Evolutionary conservation across 495 filamentous ascomycete genomes (phyloP).

Genomic region (Aspergillus heteromorphus): DNA sequence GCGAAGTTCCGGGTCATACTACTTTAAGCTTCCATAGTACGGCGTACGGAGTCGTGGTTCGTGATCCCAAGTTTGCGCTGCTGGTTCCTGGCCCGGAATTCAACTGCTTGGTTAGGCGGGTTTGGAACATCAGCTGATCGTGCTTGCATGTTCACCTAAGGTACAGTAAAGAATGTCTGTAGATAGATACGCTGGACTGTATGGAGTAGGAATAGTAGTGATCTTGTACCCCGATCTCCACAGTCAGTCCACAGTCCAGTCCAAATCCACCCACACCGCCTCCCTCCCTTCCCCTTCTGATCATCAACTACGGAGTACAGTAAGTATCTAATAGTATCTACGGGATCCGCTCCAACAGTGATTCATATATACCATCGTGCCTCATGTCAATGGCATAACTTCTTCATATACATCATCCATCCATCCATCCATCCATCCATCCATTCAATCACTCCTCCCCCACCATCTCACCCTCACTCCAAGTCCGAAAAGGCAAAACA

Average conservation of each 20-base stretch:
- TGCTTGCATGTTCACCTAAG: too few species aligned
- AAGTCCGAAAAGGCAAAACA: constrained; percentile 28
- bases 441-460: background rate
- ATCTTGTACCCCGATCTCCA: background rate
- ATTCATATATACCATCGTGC: background rate
- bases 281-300: background rate
- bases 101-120: background rate
- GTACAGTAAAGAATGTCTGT: background rate
- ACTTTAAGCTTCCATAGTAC: background rate
- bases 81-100: background rate
- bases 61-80: background rate
- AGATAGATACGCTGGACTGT: background rate
- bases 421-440: too few species aligned
- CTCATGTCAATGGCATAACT: background rate
- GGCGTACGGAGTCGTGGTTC: background rate
- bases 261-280: background rate
- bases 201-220: background rate
- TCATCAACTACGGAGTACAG: too few species aligned
- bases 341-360: background rate
- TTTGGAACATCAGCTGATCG: background rate
- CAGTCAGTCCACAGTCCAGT: too few species aligned
- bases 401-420: too few species aligned
- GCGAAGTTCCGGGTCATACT: background rate
- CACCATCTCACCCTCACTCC: constrained; percentile 9
- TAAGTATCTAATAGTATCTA: too few species aligned